Evolutionary conservation across 495 filamentous ascomycete genomes (phyloP).

Genomic region (Bombardia bombarda): DNA sequence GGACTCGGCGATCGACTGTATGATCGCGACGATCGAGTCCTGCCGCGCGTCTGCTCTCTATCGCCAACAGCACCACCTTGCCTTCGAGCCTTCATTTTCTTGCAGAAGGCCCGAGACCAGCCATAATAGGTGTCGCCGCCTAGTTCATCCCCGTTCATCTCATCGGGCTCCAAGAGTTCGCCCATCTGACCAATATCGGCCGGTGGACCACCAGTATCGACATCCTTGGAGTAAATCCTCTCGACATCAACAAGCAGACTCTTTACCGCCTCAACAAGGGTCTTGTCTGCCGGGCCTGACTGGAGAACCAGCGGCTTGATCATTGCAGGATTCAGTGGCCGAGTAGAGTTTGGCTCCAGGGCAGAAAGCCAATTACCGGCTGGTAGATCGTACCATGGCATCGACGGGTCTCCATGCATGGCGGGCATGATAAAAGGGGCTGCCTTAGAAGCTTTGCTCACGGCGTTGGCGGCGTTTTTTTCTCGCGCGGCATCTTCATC

Average conservation of each 20-base stretch:
- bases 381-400: conserved; percentile 77
- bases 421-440: conserved; percentile 64
- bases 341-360: conserved; percentile 66
- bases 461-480: conserved; percentile 6
- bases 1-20: conserved; percentile 25
- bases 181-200: conserved; percentile 67
- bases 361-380: conserved; percentile 75
- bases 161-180: conserved; percentile 53
- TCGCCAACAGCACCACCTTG: conserved; percentile 22
- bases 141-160: conserved; percentile 50
- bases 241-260: conserved; percentile 61
- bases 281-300: conserved; percentile 62
- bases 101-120: conserved; percentile 75
- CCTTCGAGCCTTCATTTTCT: conserved; percentile 64
- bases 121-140: conserved; percentile 74
- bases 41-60: conserved; percentile 11
- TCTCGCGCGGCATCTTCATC: not conserved
- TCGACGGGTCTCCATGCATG: conserved; percentile 67
- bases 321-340: conserved; percentile 60
- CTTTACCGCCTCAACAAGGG: conserved; percentile 58
- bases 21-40: conserved; percentile 29
- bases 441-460: conserved; percentile 36
- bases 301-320: conserved; percentile 68
- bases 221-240: conserved; percentile 46
- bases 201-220: conserved; percentile 18